A percentile compares a stretch with the other conserved stretches of the same genome.
These are phyloP conservation scores for Aurantiochytrium sp. DNA, from an alignment of 108 stramenopile species.

Conservation along the genomic window DNA sequence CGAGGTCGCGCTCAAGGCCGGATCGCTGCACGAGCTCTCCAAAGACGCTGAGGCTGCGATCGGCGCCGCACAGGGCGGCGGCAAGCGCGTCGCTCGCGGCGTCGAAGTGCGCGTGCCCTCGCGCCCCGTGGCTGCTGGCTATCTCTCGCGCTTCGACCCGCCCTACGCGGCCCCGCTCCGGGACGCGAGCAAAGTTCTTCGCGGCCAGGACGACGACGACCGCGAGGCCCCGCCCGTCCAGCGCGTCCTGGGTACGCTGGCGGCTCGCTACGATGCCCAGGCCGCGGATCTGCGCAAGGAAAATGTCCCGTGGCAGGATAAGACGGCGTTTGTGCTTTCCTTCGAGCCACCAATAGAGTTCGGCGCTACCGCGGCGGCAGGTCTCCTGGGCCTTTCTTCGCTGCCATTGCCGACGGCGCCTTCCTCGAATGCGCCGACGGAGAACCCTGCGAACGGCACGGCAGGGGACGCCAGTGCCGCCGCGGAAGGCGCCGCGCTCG, in stretches of 20 bases:
- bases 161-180: not conserved
- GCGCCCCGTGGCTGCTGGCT: not conserved
- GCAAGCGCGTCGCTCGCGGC: not conserved
- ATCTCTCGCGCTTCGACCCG: not conserved
- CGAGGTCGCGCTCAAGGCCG: not conserved
- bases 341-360: constrained; percentile 6
- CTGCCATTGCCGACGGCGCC: not conserved
- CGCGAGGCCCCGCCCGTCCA: not conserved
- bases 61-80: not conserved
- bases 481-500: not conserved
- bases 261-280: not conserved
- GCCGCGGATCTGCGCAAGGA: not conserved
- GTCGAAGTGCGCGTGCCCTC: not conserved
- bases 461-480: not conserved
- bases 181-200: not conserved
- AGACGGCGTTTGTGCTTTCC: not conserved
- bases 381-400: not conserved
- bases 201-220: not conserved
- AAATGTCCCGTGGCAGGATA: not conserved
- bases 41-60: not conserved
- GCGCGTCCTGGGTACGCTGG: not conserved
- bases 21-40: not conserved
- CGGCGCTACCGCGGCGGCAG: not conserved
- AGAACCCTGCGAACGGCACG: not conserved
- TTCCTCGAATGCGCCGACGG: not conserved